Evolutionary conservation across 1,139 yeast species (phyloP).

Genomic region (Casaregolazyma lundiana): DNA sequence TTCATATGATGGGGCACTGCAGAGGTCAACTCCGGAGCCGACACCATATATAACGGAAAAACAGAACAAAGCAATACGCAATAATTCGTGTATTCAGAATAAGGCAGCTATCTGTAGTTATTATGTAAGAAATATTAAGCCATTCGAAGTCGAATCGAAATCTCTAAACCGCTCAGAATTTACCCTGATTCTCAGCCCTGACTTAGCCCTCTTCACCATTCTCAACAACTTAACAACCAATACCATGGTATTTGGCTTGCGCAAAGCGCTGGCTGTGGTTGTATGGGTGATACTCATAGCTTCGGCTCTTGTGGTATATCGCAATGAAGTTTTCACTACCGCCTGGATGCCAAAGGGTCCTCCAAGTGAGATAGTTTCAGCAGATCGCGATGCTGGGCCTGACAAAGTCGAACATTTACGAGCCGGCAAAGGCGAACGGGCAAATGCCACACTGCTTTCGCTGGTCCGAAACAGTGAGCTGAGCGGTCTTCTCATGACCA

Average conservation of each 20-base stretch:
- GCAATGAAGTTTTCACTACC: conserved; percentile 4
- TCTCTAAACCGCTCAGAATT: background rate
- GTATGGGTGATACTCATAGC: background rate
- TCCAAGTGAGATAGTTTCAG: conserved; percentile 12
- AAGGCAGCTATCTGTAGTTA: no score
- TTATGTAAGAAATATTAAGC: no score
- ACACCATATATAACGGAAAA: background rate
- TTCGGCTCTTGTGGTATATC: background rate
- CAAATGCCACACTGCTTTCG: conserved; percentile 70
- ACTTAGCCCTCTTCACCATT: background rate
- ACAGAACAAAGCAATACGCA: no score
- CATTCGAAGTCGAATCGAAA: no score
- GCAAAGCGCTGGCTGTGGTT: background rate
- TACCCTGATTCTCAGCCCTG: background rate
- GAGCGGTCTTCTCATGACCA: conserved; percentile 46
- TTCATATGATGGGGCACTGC: background rate
- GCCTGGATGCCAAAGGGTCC: conserved; percentile 27
- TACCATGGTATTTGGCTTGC: background rate
- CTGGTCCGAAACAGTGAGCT: conserved; percentile 65
- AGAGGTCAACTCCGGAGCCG: background rate
- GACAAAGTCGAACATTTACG: conserved; percentile 11
- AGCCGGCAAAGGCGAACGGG: conserved; percentile 26
- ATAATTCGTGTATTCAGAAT: no score
- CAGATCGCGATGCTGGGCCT: conserved; percentile 9
- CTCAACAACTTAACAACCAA: background rate